These are phyloP conservation scores for Nakaseomyces delphensis DNA, from an alignment of 1,139 yeast species.

Conservation along the genomic window DNA sequence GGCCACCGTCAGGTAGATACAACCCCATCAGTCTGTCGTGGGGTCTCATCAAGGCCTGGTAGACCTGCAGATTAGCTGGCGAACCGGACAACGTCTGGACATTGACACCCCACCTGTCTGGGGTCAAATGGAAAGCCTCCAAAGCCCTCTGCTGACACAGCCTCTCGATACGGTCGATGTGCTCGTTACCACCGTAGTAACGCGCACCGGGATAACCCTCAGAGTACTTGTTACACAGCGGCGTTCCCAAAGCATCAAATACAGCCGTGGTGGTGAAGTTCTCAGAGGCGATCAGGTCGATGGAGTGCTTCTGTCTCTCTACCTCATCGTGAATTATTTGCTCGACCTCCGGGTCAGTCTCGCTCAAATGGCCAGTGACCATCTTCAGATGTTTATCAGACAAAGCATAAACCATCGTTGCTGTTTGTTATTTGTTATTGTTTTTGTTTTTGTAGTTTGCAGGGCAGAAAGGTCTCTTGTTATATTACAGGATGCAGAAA, in stretches of 20 bases:
- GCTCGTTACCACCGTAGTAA: constrained; percentile 87
- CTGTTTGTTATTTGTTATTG: neutral
- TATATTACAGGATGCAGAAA: too few relatives aligned
- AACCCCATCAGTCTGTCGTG: constrained; percentile 96
- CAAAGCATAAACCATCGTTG: constrained; percentile 42
- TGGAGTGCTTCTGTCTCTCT: constrained; percentile 88
- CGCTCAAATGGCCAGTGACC: constrained; percentile 60
- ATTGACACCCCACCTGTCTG: constrained; percentile 94
- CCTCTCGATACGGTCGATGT: constrained; percentile 85
- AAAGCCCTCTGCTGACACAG: constrained; percentile 92
- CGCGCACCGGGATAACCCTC: constrained; percentile 88
- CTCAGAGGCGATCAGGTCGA: constrained; percentile 92
- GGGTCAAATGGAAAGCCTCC: constrained; percentile 68
- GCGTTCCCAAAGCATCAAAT: constrained; percentile 93
- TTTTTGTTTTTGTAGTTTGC: too few relatives aligned
- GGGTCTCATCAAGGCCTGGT: constrained; percentile 89
- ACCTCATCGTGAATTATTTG: constrained; percentile 78
- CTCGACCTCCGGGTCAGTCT: constrained; percentile 78
- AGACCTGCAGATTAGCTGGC: constrained; percentile 94
- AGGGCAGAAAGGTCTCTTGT: too few relatives aligned
- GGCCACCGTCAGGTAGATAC: constrained; percentile 97
- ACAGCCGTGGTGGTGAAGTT: constrained; percentile 96
- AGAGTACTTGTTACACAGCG: constrained; percentile 86
- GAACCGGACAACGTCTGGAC: constrained; percentile 95
- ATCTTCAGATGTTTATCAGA: constrained; percentile 57